Evolutionary conservation across 2,329 filamentous ascomycete species (phyloP).

Genomic region (Exserohilum turcica): DNA sequence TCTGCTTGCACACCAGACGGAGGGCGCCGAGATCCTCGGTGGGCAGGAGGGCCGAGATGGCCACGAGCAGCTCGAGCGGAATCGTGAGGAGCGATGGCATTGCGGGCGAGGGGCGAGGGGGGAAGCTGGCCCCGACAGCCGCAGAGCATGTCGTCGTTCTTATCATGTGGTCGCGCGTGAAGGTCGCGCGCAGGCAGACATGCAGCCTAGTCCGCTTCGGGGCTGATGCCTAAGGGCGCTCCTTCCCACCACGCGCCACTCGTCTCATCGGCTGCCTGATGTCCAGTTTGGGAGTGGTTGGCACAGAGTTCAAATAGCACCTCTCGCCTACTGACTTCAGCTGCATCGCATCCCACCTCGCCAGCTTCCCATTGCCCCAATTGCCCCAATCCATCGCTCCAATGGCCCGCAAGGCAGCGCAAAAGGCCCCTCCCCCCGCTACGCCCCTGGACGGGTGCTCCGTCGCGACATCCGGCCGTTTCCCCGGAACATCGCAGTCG

Average conservation of each 20-base stretch:
- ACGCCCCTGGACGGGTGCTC: constrained; percentile 56
- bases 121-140: not conserved
- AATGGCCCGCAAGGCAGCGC: constrained; percentile 32
- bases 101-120: not conserved
- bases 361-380: constrained; percentile 8
- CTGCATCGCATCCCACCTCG: not conserved
- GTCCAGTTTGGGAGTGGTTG: not conserved
- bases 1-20: constrained; percentile 60
- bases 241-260: constrained; percentile 7
- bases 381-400: constrained; percentile 22
- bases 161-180: constrained; percentile 22
- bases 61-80: constrained; percentile 63
- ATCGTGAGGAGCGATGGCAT: constrained; percentile 45
- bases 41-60: constrained; percentile 59
- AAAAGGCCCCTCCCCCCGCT: constrained; percentile 23
- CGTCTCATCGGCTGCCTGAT: constrained; percentile 7
- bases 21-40: constrained; percentile 62
- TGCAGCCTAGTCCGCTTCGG: constrained; percentile 8
- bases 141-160: constrained; percentile 2
- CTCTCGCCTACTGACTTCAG: not conserved
- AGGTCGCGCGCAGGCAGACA: constrained; percentile 25
- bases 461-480: constrained; percentile 66
- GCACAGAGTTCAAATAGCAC: constrained; percentile 18
- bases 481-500: constrained; percentile 60
- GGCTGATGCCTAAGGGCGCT: constrained; percentile 20